Evolutionary conservation across 352 stramenopile species (phyloP).

Genomic region (Phytopythium boreale): DNA sequence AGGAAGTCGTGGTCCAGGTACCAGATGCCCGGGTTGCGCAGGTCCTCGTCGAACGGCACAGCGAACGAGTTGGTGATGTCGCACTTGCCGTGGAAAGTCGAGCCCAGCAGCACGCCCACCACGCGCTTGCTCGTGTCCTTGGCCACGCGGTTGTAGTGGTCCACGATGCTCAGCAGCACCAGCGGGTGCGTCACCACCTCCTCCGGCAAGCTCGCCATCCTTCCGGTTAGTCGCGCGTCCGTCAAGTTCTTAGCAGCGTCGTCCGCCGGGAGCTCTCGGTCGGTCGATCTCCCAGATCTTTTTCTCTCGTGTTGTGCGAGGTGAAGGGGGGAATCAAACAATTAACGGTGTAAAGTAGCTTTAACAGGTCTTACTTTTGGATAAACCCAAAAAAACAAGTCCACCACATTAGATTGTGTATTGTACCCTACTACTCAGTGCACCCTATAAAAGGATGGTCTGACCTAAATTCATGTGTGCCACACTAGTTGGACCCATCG

Average conservation of each 20-base stretch:
- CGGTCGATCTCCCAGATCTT: no score
- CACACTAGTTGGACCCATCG: background rate
- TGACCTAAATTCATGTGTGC: background rate
- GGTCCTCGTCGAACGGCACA: constrained; percentile 99
- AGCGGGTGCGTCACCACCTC: constrained; percentile 98
- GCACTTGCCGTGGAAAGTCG: constrained; percentile 92
- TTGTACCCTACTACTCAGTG: no score
- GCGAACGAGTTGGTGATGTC: constrained; percentile 94
- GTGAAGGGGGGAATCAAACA: no score
- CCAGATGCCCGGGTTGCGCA: constrained; percentile 96
- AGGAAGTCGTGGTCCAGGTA: constrained; percentile 99
- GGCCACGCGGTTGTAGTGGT: constrained; percentile 99
- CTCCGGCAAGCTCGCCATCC: constrained; percentile 60
- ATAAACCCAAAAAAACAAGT: no score
- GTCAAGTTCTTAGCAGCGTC: background rate
- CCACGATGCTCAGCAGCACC: constrained; percentile 98
- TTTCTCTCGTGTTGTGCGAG: no score
- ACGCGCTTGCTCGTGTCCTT: constrained; percentile 98
- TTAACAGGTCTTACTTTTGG: no score
- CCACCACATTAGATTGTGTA: background rate
- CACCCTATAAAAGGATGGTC: no score
- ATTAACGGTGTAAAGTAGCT: no score
- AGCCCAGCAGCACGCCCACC: constrained; percentile 97
- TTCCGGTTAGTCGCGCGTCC: background rate
- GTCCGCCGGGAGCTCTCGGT: no score